These are phyloP conservation scores for Typha latifolia DNA, from an alignment of 176 grass and related monocot genomes.

Conservation along the genomic window DNA sequence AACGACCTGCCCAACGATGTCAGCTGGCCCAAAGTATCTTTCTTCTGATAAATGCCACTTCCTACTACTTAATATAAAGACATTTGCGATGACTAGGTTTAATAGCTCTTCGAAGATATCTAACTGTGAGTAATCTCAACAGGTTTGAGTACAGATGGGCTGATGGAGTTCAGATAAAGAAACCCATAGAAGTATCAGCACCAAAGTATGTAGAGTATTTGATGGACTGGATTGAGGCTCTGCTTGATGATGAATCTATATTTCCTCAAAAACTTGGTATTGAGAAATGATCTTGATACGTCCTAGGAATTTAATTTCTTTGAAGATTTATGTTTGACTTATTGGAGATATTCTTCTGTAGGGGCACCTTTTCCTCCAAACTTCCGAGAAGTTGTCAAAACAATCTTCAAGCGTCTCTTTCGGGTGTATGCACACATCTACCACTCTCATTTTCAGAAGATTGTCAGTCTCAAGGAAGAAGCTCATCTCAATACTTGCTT, in stretches of 20 bases:
- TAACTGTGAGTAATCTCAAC: neutral
- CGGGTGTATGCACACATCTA: conserved; percentile 88
- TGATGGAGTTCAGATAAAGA: conserved; percentile 86
- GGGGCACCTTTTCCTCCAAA: conserved; percentile 81
- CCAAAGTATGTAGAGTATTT: conserved; percentile 90
- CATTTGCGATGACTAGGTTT: neutral
- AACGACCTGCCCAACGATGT: conserved; percentile 75
- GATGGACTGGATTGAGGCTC: conserved; percentile 82
- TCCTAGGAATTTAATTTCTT: no score
- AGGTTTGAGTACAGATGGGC: conserved; percentile 96
- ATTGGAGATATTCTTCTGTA: neutral
- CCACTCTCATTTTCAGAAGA: conserved; percentile 80
- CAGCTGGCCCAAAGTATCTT: conserved; percentile 78
- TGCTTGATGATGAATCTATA: conserved; percentile 76
- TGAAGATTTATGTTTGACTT: no score
- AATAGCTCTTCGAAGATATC: neutral
- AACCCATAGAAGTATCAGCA: conserved; percentile 72
- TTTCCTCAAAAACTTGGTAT: conserved; percentile 91
- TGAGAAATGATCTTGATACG: neutral
- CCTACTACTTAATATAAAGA: neutral
- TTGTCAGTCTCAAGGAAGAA: conserved; percentile 79
- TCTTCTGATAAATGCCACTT: neutral
- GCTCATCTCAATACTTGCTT: conserved; percentile 98
- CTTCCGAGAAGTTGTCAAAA: conserved; percentile 61
- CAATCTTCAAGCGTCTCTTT: conserved; percentile 97